phyloP scores from a whole-genome alignment of 1,284 basidiomycete genomes.

The Tilletia setariae region DNA sequence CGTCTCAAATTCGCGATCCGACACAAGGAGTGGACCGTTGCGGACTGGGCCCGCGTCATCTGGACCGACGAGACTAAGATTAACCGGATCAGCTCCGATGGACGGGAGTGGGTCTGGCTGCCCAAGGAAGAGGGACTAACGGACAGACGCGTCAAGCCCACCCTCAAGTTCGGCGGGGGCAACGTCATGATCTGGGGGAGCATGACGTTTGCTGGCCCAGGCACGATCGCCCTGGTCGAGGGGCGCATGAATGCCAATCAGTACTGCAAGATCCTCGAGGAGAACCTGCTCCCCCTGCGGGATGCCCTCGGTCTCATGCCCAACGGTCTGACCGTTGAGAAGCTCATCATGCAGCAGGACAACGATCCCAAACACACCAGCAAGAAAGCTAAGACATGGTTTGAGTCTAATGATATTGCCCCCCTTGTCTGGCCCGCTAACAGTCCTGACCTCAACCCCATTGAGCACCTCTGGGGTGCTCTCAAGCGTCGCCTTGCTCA shows the following conservation, averaged over 20 bases:
- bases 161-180: slow-evolving; percentile 21
- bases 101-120: slow-evolving; percentile 14
- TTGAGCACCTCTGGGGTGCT: slow-evolving; percentile 55
- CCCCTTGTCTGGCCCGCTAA: slow-evolving; percentile 53
- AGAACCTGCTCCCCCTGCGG: slow-evolving; percentile 40
- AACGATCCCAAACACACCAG: slow-evolving; percentile 51
- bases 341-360: slow-evolving; percentile 55
- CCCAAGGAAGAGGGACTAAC: background rate
- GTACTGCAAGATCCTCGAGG: slow-evolving; percentile 52
- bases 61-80: slow-evolving; percentile 24
- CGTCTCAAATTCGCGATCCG: slow-evolving; percentile 17
- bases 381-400: slow-evolving; percentile 26
- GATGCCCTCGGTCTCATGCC: slow-evolving; percentile 21
- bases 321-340: background rate
- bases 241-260: slow-evolving; percentile 52
- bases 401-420: slow-evolving; percentile 41
- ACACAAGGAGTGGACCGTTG: slow-evolving; percentile 24
- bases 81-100: slow-evolving; percentile 8
- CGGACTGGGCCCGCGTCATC: slow-evolving; percentile 21
- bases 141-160: background rate
- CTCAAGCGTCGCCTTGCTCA: slow-evolving; percentile 17
- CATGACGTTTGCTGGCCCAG: slow-evolving; percentile 15
- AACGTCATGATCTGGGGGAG: slow-evolving; percentile 26
- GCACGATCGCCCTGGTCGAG: slow-evolving; percentile 14
- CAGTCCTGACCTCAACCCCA: slow-evolving; percentile 56